Conservation (phyloP, 257 asterid species). For the Nicotiana attenuata region DNA sequence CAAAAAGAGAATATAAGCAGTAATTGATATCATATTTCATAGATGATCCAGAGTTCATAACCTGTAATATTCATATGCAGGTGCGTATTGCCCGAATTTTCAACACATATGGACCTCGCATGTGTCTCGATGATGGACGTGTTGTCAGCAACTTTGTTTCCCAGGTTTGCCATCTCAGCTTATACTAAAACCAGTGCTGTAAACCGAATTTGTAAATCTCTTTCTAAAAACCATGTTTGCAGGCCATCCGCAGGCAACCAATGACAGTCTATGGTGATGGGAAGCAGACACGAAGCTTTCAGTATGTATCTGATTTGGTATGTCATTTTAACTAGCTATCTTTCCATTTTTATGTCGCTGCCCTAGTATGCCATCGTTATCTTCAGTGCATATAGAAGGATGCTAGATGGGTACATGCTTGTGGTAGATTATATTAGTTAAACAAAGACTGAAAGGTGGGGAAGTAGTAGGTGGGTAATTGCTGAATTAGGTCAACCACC, state of each 20-base stretch:
- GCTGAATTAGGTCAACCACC: neutral
- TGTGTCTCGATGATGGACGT: constrained; percentile 98
- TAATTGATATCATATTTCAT: neutral
- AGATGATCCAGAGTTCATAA: neutral
- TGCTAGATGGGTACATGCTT: neutral
- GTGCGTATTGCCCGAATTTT: constrained; percentile 97
- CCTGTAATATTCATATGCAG: constrained; percentile 27
- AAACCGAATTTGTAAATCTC: neutral
- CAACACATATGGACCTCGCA: constrained; percentile 96
- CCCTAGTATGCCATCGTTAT: neutral
- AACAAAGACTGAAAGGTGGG: neutral
- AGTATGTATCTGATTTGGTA: constrained; percentile 91
- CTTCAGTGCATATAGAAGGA: neutral
- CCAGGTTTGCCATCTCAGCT: constrained; percentile 51
- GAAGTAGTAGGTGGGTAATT: neutral
- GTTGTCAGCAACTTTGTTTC: constrained; percentile 97
- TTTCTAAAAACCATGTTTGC: constrained; percentile 14
- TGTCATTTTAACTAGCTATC: constrained; percentile 5
- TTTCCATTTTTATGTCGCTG: neutral
- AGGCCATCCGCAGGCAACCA: constrained; percentile 90
- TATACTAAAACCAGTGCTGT: neutral
- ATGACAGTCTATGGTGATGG: constrained; percentile 96
- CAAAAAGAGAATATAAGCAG: neutral
- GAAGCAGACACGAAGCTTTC: constrained; percentile 92
- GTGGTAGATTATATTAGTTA: neutral